Conservation (phyloP, 352 stramenopile species). For the Pilasporangium apinafurcum region DNA sequence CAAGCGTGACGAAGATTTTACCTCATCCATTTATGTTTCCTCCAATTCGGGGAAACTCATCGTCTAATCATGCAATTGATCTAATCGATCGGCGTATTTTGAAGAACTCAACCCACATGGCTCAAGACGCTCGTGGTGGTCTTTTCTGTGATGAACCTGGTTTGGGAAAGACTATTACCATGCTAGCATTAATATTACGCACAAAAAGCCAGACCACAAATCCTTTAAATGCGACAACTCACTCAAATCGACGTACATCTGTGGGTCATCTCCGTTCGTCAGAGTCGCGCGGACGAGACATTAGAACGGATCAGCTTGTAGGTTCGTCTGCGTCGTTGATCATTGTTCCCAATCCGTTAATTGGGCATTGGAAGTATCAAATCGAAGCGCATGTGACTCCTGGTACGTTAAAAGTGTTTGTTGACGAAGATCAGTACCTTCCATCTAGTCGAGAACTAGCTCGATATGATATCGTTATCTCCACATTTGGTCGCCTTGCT, state of each 20-base stretch:
- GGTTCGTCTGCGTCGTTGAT: conserved; percentile 52
- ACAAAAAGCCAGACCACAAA: conserved; percentile 51
- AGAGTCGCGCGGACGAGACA: conserved; percentile 24
- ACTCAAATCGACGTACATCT: conserved; percentile 2
- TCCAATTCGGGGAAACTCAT: conserved; percentile 1
- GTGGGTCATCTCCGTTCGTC: conserved; percentile 31
- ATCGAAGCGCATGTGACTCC: conserved; percentile 43
- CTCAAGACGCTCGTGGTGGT: conserved; percentile 49
- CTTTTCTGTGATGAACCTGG: conserved; percentile 83
- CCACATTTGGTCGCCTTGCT: conserved; percentile 53
- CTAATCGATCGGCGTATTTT: conserved; percentile 46
- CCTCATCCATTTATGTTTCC: conserved; percentile 56
- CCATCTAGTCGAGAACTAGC: conserved; percentile 38
- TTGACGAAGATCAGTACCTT: conserved; percentile 29
- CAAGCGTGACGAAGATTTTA: conserved; percentile 1
- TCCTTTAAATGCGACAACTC: conserved; percentile 1
- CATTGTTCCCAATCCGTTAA: conserved; percentile 61
- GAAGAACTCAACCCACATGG: neutral
- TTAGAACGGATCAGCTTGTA: conserved; percentile 38
- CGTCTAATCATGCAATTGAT: conserved; percentile 43
- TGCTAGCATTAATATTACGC: conserved; percentile 71
- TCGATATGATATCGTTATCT: conserved; percentile 67
- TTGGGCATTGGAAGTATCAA: conserved; percentile 79
- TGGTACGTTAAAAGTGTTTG: conserved; percentile 27
- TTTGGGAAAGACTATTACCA: conserved; percentile 84